phyloP scores from a whole-genome alignment of 1,139 yeast genomes.

The Starmera stellimalicola region DNA sequence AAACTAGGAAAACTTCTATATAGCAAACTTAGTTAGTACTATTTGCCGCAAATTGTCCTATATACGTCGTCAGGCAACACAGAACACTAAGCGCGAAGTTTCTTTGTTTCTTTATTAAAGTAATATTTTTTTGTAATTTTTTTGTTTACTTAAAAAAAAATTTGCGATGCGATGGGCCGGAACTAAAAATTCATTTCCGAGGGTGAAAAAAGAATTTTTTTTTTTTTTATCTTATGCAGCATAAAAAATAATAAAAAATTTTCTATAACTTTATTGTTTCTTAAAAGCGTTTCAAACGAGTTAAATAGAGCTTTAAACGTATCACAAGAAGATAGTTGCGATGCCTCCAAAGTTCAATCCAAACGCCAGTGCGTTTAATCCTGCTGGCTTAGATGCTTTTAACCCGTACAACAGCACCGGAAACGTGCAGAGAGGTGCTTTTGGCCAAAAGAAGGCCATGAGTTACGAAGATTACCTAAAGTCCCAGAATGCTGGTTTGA shows the following conservation, averaged over 20 bases:
- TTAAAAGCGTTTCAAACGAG: background rate
- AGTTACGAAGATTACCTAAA: slow-evolving; percentile 16
- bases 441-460: slow-evolving; percentile 15
- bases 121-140: background rate
- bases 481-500: slow-evolving; percentile 8
- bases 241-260: background rate
- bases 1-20: no score
- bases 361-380: slow-evolving; percentile 12
- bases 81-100: no score
- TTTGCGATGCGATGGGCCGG: slow-evolving; percentile 1
- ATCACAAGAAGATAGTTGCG: background rate
- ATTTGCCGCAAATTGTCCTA: no score
- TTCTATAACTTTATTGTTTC: no score
- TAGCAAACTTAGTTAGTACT: no score
- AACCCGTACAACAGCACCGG: slow-evolving; percentile 3
- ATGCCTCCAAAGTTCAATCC: slow-evolving; percentile 22
- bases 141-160: background rate
- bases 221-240: background rate
- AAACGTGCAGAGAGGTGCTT: background rate
- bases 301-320: background rate
- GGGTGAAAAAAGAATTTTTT: background rate
- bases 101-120: background rate
- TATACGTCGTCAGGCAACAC: no score
- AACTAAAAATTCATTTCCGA: background rate
- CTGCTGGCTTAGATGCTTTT: slow-evolving; percentile 7